phyloP scores from a whole-genome alignment of 257 asterid species.

The Fraxinus anomala region DNA sequence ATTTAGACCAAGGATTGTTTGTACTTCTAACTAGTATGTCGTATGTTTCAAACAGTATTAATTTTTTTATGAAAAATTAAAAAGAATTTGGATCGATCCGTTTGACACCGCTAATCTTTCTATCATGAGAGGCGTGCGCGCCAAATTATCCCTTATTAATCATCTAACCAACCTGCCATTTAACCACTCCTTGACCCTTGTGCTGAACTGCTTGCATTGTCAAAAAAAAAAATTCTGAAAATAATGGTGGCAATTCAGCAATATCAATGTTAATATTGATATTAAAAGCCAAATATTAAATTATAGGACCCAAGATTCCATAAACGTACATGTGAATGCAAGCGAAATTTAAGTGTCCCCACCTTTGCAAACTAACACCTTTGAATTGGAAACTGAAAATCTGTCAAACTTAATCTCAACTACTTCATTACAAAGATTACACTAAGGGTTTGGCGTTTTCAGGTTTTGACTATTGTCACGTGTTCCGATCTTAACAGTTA shows the following conservation, averaged over 20 bases:
- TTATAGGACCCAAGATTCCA: not conserved
- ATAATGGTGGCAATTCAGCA: not conserved
- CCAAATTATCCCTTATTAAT: constrained; percentile 8
- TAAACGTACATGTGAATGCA: not conserved
- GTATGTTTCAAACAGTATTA: no score
- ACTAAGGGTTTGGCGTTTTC: not conserved
- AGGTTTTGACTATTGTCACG: not conserved
- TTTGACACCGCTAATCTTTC: not conserved
- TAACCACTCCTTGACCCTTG: constrained; percentile 32
- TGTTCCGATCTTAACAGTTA: not conserved
- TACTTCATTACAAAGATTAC: not conserved
- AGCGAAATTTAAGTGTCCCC: not conserved
- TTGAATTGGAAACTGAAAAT: not conserved
- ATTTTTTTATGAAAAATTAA: no score
- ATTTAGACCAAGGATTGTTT: no score
- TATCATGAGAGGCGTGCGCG: not conserved
- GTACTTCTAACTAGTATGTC: no score
- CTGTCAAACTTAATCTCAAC: not conserved
- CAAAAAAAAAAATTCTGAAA: constrained; percentile 16
- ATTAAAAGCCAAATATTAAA: not conserved
- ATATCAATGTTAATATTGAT: constrained; percentile 8
- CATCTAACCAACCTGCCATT: constrained; percentile 30
- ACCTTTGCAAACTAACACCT: not conserved
- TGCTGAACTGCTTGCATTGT: constrained; percentile 29
- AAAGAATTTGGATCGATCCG: no score